Evolutionary conservation across 805 yeast species (phyloP).

Genomic region (Lipomyces yamanashiensis): DNA sequence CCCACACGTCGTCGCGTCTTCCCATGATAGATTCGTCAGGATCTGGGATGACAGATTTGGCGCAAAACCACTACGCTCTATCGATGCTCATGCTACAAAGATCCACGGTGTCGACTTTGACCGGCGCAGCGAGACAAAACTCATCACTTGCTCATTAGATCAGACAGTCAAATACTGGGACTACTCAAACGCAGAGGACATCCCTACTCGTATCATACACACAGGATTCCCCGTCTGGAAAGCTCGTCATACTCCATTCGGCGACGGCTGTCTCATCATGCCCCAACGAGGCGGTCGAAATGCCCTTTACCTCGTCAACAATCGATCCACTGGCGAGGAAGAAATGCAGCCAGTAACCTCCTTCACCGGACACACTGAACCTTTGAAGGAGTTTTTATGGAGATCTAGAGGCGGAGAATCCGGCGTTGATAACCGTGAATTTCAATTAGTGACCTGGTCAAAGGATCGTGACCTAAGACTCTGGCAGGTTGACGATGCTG

Average conservation of each 20-base stretch:
- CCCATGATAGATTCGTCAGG: conserved; percentile 79
- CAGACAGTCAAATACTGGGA: conserved; percentile 85
- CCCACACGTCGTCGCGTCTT: conserved; percentile 76
- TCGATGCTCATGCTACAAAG: conserved; percentile 80
- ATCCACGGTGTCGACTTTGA: conserved; percentile 89
- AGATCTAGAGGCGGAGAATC: conserved; percentile 59
- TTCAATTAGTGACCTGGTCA: conserved; percentile 92
- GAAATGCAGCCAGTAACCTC: conserved; percentile 58
- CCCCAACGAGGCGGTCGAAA: conserved; percentile 87
- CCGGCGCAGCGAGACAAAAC: conserved; percentile 58
- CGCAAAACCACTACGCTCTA: conserved; percentile 67
- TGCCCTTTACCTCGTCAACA: conserved; percentile 56
- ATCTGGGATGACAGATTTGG: conserved; percentile 91
- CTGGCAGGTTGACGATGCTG: conserved; percentile 68
- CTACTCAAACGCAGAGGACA: conserved; percentile 47
- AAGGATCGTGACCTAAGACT: conserved; percentile 81
- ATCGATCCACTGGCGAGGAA: conserved; percentile 37
- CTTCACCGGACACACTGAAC: conserved; percentile 81
- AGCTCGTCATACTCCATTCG: conserved; percentile 88
- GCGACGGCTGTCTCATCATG: conserved; percentile 84
- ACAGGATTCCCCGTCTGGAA: conserved; percentile 88
- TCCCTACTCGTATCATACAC: conserved; percentile 62
- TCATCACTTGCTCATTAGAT: conserved; percentile 88
- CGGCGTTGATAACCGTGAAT: conserved; percentile 71
- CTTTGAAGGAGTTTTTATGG: conserved; percentile 89